phyloP scores from a whole-genome alignment of 2,329 filamentous ascomycete genomes.

The Diplodia scrobiculata region DNA sequence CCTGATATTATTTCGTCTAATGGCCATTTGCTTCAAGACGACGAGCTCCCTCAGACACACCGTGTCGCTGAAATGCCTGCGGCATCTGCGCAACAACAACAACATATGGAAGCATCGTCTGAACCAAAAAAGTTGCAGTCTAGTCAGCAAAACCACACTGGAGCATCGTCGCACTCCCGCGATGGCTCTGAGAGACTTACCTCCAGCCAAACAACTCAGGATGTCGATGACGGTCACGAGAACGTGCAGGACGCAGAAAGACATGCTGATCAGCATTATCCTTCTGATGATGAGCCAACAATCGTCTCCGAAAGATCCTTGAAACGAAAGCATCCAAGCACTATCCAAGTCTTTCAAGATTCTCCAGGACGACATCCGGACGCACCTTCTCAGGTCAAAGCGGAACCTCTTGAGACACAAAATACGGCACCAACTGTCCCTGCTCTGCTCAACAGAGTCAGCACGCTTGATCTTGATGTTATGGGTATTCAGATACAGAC shows the following conservation, averaged over 20 bases:
- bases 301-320: slow-evolving; percentile 48
- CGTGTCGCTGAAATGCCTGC: neutral
- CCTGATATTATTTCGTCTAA: neutral
- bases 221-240: slow-evolving; percentile 41
- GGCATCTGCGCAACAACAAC: neutral
- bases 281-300: slow-evolving; percentile 47
- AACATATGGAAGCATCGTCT: neutral
- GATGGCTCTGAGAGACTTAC: neutral
- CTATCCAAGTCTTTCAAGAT: slow-evolving; percentile 7
- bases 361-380: neutral
- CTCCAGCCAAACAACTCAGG: slow-evolving; percentile 52
- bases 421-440: slow-evolving; percentile 29
- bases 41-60: neutral
- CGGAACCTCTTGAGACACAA: slow-evolving; percentile 46
- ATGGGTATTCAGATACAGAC: slow-evolving; percentile 40
- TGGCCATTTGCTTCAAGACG: neutral
- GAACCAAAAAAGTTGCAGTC: neutral
- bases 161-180: neutral
- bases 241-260: slow-evolving; percentile 25
- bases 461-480: slow-evolving; percentile 51
- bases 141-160: neutral
- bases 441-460: slow-evolving; percentile 27
- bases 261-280: slow-evolving; percentile 11
- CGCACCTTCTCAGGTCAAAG: slow-evolving; percentile 44
- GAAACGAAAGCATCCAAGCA: slow-evolving; percentile 46